Evolutionary conservation across 495 filamentous ascomycete species (phyloP).

Genomic region (Aspergillus sparsus): DNA sequence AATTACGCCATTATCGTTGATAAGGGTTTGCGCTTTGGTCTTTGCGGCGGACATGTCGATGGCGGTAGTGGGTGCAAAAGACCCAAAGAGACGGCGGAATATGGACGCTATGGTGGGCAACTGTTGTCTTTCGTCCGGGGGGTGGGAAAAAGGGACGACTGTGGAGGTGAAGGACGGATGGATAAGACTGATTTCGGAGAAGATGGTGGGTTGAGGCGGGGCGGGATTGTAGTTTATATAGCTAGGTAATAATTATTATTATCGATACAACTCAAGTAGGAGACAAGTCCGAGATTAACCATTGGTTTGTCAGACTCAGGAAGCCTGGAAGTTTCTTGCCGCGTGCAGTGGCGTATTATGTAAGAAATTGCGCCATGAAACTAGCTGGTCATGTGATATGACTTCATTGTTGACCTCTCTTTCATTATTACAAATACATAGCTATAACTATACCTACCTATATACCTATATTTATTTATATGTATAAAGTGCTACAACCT

Average conservation of each 20-base stretch:
- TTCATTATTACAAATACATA: background rate
- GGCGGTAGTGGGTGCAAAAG: slow-evolving; percentile 54
- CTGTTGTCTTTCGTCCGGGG: background rate
- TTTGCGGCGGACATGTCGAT: slow-evolving; percentile 81
- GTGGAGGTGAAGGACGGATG: no score
- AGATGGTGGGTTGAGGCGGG: no score
- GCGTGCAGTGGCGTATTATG: background rate
- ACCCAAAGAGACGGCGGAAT: slow-evolving; percentile 74
- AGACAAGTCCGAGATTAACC: no score
- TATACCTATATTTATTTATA: no score
- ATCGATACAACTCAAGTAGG: no score
- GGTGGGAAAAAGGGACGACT: slow-evolving; percentile 8
- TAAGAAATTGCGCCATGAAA: background rate
- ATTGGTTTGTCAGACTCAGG: background rate
- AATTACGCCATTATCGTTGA: slow-evolving; percentile 92
- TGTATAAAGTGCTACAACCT: no score
- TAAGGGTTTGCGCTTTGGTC: slow-evolving; percentile 80
- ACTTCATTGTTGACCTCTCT: background rate
- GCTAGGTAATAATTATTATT: no score
- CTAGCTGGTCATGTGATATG: background rate
- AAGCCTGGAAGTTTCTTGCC: background rate
- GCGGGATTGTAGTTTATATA: no score
- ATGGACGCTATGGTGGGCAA: slow-evolving; percentile 70
- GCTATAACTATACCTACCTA: no score
- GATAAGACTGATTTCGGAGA: no score